Evolutionary conservation across 1,139 yeast genomes (phyloP), one percentile per base, ranked within the genome.

Genomic region (Candida neerlandica): DNA sequence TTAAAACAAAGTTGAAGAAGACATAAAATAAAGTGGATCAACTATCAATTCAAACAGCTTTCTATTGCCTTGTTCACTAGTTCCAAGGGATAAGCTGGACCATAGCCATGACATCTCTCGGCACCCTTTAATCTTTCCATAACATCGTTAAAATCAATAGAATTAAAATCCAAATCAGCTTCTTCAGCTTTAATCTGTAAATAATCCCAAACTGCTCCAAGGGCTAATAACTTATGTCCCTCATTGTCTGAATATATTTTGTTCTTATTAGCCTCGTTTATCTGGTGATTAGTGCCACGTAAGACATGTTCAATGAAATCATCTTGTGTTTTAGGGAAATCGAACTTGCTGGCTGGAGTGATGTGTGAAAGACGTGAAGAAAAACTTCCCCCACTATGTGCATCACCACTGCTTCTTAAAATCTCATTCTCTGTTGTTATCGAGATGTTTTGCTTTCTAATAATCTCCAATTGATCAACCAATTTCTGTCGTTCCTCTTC

Each of bases 191-290:
- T 72, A 15, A 75, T 67, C 54, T 72, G 76, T 41, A 86, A 64
- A 59, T 86, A 86, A 61, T 89, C 94, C 96, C 96, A 89, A 0
- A 88, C 85, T 0, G 94, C 94, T 10, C 90, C 85, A 0, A 89
- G 73, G 0, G 91, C 89, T 53, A 89, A 70, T 52, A 88, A 73
- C 59, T 78, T 78, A 21, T 58, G 49, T 4, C 75, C 75, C 4
- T 74, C 68, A 34, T 57, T 56, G 30, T 70, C 72, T 38, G 66
- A 68, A 52, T 75, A 75, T 7, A 73, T 70, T 53, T 65, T 68
- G 51, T 67, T 65, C 23, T 63, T 54, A 37, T 51, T 54, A 15
- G 58, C 62, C 4, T 55, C 57, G 26, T 63, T 54, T 27, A 65
- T 53, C 1, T 46, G 35, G 49, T 61, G 64, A 7, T 44, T 48